phyloP scores from a whole-genome alignment of 2,329 filamentous ascomycete species.

The Rugonectria rugulosa region DNA sequence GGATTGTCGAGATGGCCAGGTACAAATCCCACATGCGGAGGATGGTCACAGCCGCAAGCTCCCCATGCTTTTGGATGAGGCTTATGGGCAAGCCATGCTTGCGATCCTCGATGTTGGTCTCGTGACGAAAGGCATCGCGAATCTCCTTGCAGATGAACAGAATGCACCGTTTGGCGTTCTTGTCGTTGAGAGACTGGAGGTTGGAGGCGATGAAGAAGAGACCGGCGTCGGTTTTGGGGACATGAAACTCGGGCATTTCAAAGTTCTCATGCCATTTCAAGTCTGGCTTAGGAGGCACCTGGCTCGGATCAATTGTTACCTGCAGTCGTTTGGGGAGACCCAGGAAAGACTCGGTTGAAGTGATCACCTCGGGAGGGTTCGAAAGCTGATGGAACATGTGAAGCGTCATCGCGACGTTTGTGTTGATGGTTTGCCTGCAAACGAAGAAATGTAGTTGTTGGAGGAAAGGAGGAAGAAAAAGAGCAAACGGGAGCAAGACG shows the following conservation, averaged over 20 bases:
- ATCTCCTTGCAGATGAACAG: constrained; percentile 25
- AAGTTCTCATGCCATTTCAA: neutral
- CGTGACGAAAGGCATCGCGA: constrained; percentile 10
- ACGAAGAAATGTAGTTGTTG: no score
- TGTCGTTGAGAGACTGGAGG: constrained; percentile 12
- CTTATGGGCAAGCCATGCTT: constrained; percentile 28
- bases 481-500: no score
- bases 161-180: constrained; percentile 17
- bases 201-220: constrained; percentile 21
- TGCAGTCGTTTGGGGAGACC: no score
- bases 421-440: no score
- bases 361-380: no score
- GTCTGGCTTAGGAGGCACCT: no score
- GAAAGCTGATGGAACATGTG: no score
- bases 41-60: constrained; percentile 26
- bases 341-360: no score
- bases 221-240: constrained; percentile 18
- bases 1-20: constrained; percentile 22
- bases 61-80: constrained; percentile 31
- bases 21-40: constrained; percentile 31
- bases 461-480: no score
- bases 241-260: neutral
- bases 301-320: no score
- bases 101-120: constrained; percentile 9
- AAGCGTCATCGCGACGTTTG: no score